Percentiles rank a stretch among this genome's conserved stretches.
These are phyloP conservation scores for Thraustochytrium striatum DNA, from an alignment of 352 stramenopile species.

Conservation along the genomic window DNA sequence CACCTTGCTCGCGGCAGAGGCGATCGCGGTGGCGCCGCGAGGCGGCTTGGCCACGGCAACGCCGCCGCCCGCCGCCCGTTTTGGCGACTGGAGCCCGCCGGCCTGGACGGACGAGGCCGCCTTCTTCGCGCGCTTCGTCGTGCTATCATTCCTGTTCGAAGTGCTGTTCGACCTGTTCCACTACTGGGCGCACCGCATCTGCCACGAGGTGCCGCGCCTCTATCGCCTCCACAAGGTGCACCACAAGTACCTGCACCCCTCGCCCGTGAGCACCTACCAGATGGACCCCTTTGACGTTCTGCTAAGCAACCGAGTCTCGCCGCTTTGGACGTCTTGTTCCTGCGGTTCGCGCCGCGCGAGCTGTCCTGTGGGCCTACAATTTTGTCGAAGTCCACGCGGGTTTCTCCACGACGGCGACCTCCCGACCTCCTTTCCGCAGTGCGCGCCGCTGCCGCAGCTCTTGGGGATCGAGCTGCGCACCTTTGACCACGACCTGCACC, in stretches of 20 bases:
- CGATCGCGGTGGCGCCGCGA: neutral
- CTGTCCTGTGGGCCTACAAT: constrained; percentile 54
- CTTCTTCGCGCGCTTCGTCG: constrained; percentile 61
- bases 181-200: constrained; percentile 66
- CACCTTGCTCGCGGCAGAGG: neutral
- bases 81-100: neutral
- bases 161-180: constrained; percentile 77
- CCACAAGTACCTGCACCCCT: constrained; percentile 69
- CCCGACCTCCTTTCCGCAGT: constrained; percentile 74
- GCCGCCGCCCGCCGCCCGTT: neutral
- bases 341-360: no score
- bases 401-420: constrained; percentile 66
- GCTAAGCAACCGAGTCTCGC: constrained; percentile 74
- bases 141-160: constrained; percentile 75
- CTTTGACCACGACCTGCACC: constrained; percentile 75
- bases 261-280: constrained; percentile 72
- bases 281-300: constrained; percentile 68
- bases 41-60: no score
- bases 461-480: constrained; percentile 65
- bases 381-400: no score
- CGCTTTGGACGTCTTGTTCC: no score
- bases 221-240: constrained; percentile 76
- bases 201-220: constrained; percentile 58
- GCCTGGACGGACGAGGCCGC: neutral
- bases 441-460: constrained; percentile 63